Percentiles rank a stretch among this genome's conserved stretches.
Conservation (phyloP, 2,329 filamentous ascomycete genomes). For the Decorospora gaudefroyi region DNA sequence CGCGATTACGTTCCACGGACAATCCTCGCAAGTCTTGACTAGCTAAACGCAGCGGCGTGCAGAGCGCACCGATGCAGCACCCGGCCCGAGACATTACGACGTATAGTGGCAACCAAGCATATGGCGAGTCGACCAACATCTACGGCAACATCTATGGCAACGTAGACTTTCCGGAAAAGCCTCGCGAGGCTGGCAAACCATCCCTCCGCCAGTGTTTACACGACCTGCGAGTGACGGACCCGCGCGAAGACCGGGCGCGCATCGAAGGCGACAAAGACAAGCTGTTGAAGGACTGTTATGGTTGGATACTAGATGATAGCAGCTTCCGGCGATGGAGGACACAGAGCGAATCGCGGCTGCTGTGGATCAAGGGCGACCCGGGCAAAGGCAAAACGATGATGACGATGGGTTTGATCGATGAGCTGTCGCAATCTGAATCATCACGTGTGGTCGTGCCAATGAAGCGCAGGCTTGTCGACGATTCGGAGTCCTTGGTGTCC, state of each 20-base stretch:
- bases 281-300: slow-evolving; percentile 20
- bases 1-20: background rate
- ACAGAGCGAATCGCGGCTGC: slow-evolving; percentile 21
- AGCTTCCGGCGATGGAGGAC: slow-evolving; percentile 30
- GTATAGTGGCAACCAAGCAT: slow-evolving; percentile 1
- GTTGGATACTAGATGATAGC: slow-evolving; percentile 28
- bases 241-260: slow-evolving; percentile 19
- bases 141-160: slow-evolving; percentile 1
- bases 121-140: background rate
- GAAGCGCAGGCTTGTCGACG: too few relatives aligned
- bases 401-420: slow-evolving; percentile 23
- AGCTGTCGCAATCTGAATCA: slow-evolving; percentile 2
- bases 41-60: background rate
- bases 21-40: background rate
- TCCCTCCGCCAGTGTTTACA: slow-evolving; percentile 9
- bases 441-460: too few relatives aligned
- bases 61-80: slow-evolving; percentile 1
- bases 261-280: slow-evolving; percentile 21
- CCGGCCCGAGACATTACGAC: background rate
- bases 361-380: slow-evolving; percentile 46
- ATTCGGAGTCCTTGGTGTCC: too few relatives aligned
- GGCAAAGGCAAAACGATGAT: slow-evolving; percentile 45
- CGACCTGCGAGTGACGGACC: slow-evolving; percentile 17
- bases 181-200: background rate
- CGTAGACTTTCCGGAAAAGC: background rate